Base-by-base conservation (phyloP, 306 rosid genomes). In the Canavalia ensiformis region DNA sequence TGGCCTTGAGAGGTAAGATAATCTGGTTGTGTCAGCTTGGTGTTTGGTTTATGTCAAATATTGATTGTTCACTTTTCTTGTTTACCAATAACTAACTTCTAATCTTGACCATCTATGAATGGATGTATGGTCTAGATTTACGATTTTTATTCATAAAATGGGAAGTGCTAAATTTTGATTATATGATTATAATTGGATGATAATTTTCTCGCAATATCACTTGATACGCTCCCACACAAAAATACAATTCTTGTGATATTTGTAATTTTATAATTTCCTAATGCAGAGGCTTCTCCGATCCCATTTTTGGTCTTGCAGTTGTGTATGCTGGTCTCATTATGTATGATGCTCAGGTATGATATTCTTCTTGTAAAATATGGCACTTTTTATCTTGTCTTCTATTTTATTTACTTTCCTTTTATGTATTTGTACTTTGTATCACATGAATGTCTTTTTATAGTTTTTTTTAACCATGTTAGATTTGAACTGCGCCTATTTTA, bases 271-370 rank as follows among this genome's bases (percentile, higher is more conserved):
- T 74, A 50, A 60, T 84, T 56, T 88, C 45, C 30, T 71, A 70
- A 82, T 85, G 85, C 94, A 93, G 98, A 85, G 98, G 99, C 67
- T 84, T 95, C 69, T 86, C 97, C 0, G 98, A 95, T 90, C 91
- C 99, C 25, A 82, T 91, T 83, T 95, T 93, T 77, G 98, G 98
- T 73, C 82, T 93, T 31, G 69, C 91, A 1, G 86, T 91, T 78
- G 96, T 93, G 65, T 95, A 93, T 89, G 99, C 99, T n/a, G 90
- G 93, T 78, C 91, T 95, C 49, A 50, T 88, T 85, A 95, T 95
- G 98, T 95, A 95, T 58, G 99, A 95, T 85, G 97, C 99, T 39
- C 99, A 95, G 99, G 99, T 93, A 83, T 78, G 69, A 70, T 83
- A 44, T 62, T 77, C 46, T 71, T 39, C 60, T 82, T 37, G 75